Percentiles rank a stretch among this genome's conserved stretches.
These are phyloP conservation scores for Apophysomyces variabilis DNA, from an alignment of 371 early-diverging fungal genomes.

Conservation along the genomic window DNA sequence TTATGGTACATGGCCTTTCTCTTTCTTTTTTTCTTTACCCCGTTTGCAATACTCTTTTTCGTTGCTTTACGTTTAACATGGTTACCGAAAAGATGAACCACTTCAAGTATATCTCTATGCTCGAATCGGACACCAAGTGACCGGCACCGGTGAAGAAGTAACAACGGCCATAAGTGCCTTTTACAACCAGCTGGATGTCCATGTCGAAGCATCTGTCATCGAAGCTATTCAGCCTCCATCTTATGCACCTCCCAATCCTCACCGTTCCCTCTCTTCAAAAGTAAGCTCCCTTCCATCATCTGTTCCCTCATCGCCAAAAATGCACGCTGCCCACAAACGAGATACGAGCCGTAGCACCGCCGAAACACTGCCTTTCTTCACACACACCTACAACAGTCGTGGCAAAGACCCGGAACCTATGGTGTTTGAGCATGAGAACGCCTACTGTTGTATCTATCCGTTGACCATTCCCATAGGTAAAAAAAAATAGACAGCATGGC, in stretches of 20 bases:
- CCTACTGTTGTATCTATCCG: constrained; percentile 60
- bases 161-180: constrained; percentile 38
- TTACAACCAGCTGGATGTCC: constrained; percentile 62
- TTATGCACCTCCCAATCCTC: constrained; percentile 26
- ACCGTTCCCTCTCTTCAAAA: constrained; percentile 21
- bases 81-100: constrained; percentile 41
- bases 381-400: constrained; percentile 58
- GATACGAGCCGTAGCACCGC: constrained; percentile 17
- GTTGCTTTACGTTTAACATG: neutral
- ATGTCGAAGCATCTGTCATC: constrained; percentile 60
- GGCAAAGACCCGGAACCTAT: constrained; percentile 54
- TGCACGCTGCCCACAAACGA: constrained; percentile 26
- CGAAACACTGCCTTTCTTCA: constrained; percentile 55
- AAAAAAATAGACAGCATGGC: no score
- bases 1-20: constrained; percentile 31
- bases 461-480: constrained; percentile 67
- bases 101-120: constrained; percentile 43
- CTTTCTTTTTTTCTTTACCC: neutral
- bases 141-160: constrained; percentile 42
- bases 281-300: constrained; percentile 32
- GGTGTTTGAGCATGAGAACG: constrained; percentile 50
- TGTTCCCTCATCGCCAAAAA: constrained; percentile 42
- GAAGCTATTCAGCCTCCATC: constrained; percentile 37
- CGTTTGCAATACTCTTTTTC: no score
- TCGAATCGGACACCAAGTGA: constrained; percentile 30